Conservation (phyloP, 163 green algal species). For the Prototheca cutis region DNA sequence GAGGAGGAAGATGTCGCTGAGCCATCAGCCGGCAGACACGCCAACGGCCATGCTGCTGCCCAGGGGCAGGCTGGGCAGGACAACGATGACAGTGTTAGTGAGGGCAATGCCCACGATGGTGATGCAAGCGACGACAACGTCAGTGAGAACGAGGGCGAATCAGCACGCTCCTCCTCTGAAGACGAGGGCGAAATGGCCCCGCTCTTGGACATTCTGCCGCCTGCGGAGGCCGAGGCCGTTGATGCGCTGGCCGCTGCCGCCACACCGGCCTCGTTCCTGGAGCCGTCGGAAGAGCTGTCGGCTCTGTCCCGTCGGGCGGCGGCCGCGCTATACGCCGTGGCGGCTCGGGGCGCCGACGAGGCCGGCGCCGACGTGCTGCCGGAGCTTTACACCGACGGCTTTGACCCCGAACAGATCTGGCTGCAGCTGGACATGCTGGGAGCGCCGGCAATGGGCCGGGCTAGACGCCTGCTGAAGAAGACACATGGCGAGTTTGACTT, state of each 20-base stretch:
- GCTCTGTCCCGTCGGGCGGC: conserved; percentile 24
- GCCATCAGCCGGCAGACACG: no score
- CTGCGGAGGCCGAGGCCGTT: background rate
- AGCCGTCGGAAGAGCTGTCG: conserved; percentile 30
- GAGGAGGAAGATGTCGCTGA: background rate
- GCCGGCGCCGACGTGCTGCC: conserved; percentile 13
- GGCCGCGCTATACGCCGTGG: conserved; percentile 17
- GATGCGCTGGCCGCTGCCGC: conserved; percentile 1
- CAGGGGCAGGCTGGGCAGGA: no score
- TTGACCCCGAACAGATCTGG: conserved; percentile 80
- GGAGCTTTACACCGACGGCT: conserved; percentile 59
- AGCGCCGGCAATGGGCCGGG: conserved; percentile 28
- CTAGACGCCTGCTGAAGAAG: conserved; percentile 33
- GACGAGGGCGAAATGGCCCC: background rate
- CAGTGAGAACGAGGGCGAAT: no score
- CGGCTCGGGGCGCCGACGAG: conserved; percentile 31
- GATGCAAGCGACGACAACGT: no score
- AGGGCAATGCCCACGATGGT: no score
- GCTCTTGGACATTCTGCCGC: background rate
- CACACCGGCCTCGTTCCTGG: conserved; percentile 36
- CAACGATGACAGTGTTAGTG: no score
- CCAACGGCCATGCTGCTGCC: no score
- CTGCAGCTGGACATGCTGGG: conserved; percentile 56
- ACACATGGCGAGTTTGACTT: conserved; percentile 15
- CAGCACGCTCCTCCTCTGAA: no score